Evolutionary conservation across 108 stramenopile species (phyloP).

Genomic region (Skeletonema menzelii): DNA sequence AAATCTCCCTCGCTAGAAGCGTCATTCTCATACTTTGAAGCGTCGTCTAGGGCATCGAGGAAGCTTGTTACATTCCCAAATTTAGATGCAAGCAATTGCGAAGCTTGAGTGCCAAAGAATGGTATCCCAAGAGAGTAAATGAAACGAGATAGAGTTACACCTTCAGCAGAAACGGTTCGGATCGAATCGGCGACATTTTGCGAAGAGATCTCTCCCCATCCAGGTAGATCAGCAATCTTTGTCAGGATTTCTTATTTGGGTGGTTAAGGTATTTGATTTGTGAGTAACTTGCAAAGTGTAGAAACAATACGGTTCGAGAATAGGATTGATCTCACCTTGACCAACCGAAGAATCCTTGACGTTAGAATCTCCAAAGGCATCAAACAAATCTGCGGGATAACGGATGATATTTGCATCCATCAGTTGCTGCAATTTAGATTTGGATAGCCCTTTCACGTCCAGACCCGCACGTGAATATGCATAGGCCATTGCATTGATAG

Average conservation of each 20-base stretch:
- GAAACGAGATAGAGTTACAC: slow-evolving; percentile 66
- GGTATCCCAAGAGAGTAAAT: slow-evolving; percentile 80
- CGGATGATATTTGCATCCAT: slow-evolving; percentile 54
- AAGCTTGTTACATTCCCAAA: slow-evolving; percentile 64
- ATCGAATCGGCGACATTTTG: slow-evolving; percentile 54
- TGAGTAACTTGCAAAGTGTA: not conserved
- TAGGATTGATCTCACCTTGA: slow-evolving; percentile 16
- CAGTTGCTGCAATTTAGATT: slow-evolving; percentile 67
- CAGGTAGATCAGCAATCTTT: slow-evolving; percentile 53
- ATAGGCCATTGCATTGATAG: slow-evolving; percentile 66
- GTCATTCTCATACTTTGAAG: slow-evolving; percentile 22
- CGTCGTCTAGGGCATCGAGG: slow-evolving; percentile 53
- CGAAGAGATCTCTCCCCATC: slow-evolving; percentile 80
- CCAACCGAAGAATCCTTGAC: not conserved
- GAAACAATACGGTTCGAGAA: too few relatives aligned
- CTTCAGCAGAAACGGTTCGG: slow-evolving; percentile 43
- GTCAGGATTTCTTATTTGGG: slow-evolving; percentile 29
- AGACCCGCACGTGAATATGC: slow-evolving; percentile 79
- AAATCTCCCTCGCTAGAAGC: not conserved
- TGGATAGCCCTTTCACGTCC: slow-evolving; percentile 79
- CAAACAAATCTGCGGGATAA: slow-evolving; percentile 72
- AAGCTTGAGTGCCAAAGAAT: slow-evolving; percentile 69
- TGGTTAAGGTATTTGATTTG: too few relatives aligned
- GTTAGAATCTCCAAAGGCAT: slow-evolving; percentile 23
- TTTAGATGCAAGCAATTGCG: slow-evolving; percentile 60